Evolutionary conservation across 208 protist genomes (phyloP).

Genomic region (Naegleria lovaniensis): DNA sequence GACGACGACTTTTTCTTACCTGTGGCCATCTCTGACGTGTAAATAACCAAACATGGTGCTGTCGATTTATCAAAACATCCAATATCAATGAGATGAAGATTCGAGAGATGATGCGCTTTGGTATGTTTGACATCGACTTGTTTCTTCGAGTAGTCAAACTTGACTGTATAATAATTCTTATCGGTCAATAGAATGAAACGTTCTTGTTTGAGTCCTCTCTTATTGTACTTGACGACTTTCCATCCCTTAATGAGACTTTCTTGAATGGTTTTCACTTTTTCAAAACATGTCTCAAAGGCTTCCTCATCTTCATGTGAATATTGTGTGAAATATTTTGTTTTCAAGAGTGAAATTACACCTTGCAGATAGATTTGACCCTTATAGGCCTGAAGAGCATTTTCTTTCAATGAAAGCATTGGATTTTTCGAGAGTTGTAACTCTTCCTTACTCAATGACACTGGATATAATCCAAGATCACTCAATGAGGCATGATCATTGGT

Average conservation of each 20-base stretch:
- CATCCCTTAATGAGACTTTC: conserved; percentile 3
- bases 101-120: background rate
- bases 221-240: background rate
- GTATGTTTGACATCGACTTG: background rate
- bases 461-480: background rate
- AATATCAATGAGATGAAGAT: background rate
- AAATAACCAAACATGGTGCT: background rate
- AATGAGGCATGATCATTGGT: background rate
- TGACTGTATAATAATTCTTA: conserved; percentile 5
- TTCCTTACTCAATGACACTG: background rate
- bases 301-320: background rate
- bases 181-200: background rate
- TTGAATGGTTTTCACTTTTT: background rate
- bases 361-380: background rate
- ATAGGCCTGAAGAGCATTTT: background rate
- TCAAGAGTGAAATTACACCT: background rate
- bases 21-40: background rate
- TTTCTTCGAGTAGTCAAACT: conserved; percentile 7
- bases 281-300: background rate
- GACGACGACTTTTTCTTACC: background rate
- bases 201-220: conserved; percentile 9
- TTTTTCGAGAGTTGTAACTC: background rate
- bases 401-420: background rate
- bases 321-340: background rate
- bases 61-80: background rate